These are phyloP conservation scores for Tephrocybe sp. DNA, from an alignment of 768 basidiomycete genomes.

Conservation along the genomic window DNA sequence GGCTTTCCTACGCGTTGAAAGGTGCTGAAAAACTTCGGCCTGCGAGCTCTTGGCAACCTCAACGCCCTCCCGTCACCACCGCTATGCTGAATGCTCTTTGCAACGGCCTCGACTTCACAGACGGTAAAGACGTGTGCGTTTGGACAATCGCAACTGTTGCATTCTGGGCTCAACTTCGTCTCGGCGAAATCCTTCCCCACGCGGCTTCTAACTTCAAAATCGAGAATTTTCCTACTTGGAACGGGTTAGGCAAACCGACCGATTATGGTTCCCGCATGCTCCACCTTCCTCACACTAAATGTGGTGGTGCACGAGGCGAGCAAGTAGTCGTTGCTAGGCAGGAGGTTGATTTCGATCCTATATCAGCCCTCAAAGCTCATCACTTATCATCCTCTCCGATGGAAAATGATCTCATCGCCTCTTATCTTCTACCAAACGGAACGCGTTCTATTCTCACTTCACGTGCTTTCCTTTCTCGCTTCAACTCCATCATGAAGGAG, in stretches of 20 bases:
- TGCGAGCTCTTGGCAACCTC: constrained; percentile 8
- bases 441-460: no score
- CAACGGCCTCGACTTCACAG: constrained; percentile 3
- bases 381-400: no score
- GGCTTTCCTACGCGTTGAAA: constrained; percentile 21
- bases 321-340: constrained; percentile 13
- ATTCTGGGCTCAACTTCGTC: constrained; percentile 31
- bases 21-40: constrained; percentile 25
- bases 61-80: constrained; percentile 18
- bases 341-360: constrained; percentile 19
- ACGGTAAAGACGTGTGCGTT: constrained; percentile 22
- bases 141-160: constrained; percentile 20
- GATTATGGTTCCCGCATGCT: constrained; percentile 14
- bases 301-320: constrained; percentile 14
- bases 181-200: constrained; percentile 22
- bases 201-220: background rate
- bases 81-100: constrained; percentile 16
- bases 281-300: constrained; percentile 26
- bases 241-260: constrained; percentile 1
- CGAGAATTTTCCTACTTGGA: constrained; percentile 2
- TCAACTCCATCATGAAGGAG: no score
- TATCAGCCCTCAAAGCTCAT: constrained; percentile 1
- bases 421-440: no score
- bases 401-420: no score
- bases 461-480: no score